A percentile compares a stretch with the other conserved stretches of the same genome.
Evolutionary conservation across 352 stramenopile species (phyloP).

Genomic region (Phytophthora foliorum): DNA sequence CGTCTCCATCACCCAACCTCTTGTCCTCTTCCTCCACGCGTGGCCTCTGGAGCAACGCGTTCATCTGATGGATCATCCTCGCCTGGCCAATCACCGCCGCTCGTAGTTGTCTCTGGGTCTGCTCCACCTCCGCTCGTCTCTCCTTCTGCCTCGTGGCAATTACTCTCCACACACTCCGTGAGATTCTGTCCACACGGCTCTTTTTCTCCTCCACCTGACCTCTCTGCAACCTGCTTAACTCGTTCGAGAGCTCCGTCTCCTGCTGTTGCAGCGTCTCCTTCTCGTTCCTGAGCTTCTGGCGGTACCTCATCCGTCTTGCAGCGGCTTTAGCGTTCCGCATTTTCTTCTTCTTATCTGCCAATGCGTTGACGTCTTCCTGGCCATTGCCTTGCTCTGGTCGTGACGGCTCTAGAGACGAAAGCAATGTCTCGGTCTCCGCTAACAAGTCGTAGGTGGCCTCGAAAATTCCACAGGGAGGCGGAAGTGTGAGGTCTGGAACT

Average conservation of each 20-base stretch:
- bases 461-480: neutral
- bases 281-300: slow-evolving; percentile 27
- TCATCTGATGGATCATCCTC: slow-evolving; percentile 27
- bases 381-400: neutral
- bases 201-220: neutral
- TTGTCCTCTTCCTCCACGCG: neutral
- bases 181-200: neutral
- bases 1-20: neutral
- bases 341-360: neutral
- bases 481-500: neutral
- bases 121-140: slow-evolving; percentile 13
- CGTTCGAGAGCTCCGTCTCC: slow-evolving; percentile 2
- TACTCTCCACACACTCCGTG: slow-evolving; percentile 13
- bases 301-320: slow-evolving; percentile 20
- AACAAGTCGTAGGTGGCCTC: slow-evolving; percentile 7
- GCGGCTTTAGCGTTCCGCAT: slow-evolving; percentile 14
- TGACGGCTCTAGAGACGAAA: slow-evolving; percentile 1
- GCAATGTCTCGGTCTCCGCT: slow-evolving; percentile 24
- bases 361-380: neutral
- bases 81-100: slow-evolving; percentile 13
- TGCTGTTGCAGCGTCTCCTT: slow-evolving; percentile 17
- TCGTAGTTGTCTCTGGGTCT: slow-evolving; percentile 16
- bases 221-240: slow-evolving; percentile 2
- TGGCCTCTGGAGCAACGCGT: slow-evolving; percentile 5
- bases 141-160: slow-evolving; percentile 25